phyloP scores from a whole-genome alignment of 202 grass and related monocot species.

The Carex sylvatica region DNA sequence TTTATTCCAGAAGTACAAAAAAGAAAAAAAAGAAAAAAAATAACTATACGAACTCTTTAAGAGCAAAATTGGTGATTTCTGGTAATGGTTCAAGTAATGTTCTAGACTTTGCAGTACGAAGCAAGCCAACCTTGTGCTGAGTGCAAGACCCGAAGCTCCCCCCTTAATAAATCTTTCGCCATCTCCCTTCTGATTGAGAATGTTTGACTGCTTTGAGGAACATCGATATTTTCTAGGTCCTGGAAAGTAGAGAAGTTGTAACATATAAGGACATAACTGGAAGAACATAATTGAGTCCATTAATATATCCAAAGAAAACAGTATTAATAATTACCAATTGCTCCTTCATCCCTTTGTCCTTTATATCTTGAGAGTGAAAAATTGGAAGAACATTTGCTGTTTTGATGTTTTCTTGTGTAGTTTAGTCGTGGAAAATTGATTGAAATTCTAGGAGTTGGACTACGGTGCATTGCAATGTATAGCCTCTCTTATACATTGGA shows the following conservation, averaged over 20 bases:
- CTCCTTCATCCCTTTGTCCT: too few relatives aligned
- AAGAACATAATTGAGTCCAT: constrained; percentile 8
- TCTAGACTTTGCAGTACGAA: constrained; percentile 42
- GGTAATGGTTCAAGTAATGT: background rate
- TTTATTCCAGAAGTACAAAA: background rate
- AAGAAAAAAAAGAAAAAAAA: background rate
- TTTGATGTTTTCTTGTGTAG: background rate
- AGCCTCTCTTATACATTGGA: too few relatives aligned
- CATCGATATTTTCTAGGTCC: constrained; percentile 39
- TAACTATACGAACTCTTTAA: background rate
- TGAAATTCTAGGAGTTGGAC: too few relatives aligned
- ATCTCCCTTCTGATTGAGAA: constrained; percentile 49
- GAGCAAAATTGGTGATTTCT: background rate
- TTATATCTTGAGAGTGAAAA: too few relatives aligned
- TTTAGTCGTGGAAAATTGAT: background rate
- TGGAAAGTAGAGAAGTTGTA: constrained; percentile 24
- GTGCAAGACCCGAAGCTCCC: constrained; percentile 54
- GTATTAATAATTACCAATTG: background rate
- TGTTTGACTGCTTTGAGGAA: constrained; percentile 4
- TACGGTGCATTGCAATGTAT: too few relatives aligned
- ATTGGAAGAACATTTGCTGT: too few relatives aligned
- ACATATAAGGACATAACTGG: background rate
- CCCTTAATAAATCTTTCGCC: constrained; percentile 60
- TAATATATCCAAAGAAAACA: background rate
- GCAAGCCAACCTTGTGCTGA: constrained; percentile 38